Evolutionary conservation across 805 yeast species (phyloP).

Genomic region (Kodamaea laetipori): DNA sequence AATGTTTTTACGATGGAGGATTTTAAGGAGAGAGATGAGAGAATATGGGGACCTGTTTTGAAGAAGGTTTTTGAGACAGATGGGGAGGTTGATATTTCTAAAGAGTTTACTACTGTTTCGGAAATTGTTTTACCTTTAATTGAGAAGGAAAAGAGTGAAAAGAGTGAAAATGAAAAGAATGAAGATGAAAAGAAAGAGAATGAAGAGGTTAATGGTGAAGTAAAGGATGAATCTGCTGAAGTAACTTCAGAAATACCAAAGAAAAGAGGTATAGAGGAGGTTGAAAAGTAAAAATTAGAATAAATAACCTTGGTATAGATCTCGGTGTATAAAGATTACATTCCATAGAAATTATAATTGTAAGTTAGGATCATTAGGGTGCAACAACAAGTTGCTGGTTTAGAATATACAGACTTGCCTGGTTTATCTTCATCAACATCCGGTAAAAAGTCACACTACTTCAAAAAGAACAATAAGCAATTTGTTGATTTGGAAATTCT

Average conservation of each 20-base stretch:
- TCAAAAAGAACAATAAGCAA: too few species aligned
- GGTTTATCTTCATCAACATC: too few species aligned
- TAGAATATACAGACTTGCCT: too few species aligned
- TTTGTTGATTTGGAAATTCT: too few species aligned
- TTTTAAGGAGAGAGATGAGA: conserved; percentile 60
- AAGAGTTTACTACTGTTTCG: conserved; percentile 20
- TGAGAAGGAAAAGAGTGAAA: conserved; percentile 13
- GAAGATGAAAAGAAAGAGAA: conserved; percentile 10
- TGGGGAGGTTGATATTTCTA: conserved; percentile 26
- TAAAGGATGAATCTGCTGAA: conserved; percentile 6
- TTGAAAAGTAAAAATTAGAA: conserved; percentile 2
- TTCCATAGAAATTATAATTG: too few species aligned
- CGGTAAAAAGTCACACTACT: too few species aligned
- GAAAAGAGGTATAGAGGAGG: conserved; percentile 13
- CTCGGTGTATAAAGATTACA: too few species aligned
- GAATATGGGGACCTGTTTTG: conserved; percentile 71
- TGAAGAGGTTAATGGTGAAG: conserved; percentile 1
- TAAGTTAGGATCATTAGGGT: too few species aligned
- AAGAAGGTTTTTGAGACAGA: conserved; percentile 50
- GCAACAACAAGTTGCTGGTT: too few species aligned
- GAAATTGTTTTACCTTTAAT: conserved; percentile 9
- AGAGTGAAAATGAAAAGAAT: conserved; percentile 11
- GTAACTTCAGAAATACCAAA: conserved; percentile 7
- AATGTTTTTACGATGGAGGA: conserved; percentile 69
- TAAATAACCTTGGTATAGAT: background rate